Percentiles rank a stretch among this genome's conserved stretches.
These are phyloP conservation scores for Kokia cookei DNA, from an alignment of 441 rosid species.

Conservation along the genomic window DNA sequence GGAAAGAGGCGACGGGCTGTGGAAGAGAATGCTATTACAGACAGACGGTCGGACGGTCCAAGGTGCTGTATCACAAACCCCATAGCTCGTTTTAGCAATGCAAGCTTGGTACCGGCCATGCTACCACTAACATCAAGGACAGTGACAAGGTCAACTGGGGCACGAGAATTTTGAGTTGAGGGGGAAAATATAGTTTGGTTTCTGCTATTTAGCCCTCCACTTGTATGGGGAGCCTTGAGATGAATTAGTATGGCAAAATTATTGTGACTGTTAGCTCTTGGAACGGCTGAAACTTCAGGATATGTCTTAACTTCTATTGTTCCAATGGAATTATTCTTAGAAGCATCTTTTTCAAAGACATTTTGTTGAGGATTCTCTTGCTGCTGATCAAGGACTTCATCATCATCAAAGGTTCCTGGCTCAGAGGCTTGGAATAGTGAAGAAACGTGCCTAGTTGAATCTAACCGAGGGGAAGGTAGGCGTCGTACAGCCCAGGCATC, in stretches of 20 bases:
- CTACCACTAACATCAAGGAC: conserved; percentile 83
- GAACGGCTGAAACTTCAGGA: conserved; percentile 51
- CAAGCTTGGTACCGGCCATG: conserved; percentile 75
- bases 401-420: conserved; percentile 53
- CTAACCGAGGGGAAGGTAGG: conserved; percentile 36
- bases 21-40: conserved; percentile 64
- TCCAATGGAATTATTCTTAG: conserved; percentile 18
- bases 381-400: conserved; percentile 40
- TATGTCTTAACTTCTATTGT: conserved; percentile 41
- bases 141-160: conserved; percentile 65
- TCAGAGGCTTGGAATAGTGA: conserved; percentile 32
- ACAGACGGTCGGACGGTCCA: conserved; percentile 61
- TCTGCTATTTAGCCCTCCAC: conserved; percentile 12
- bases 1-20: conserved; percentile 62
- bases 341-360: background rate
- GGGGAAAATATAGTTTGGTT: conserved; percentile 11
- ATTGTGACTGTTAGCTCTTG: conserved; percentile 33
- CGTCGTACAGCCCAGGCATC: conserved; percentile 31
- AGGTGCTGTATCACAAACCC: conserved; percentile 78
- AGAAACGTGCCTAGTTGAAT: conserved; percentile 28
- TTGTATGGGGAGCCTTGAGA: conserved; percentile 51
- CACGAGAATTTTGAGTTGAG: conserved; percentile 36
- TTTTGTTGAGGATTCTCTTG: conserved; percentile 16
- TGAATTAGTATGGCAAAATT: conserved; percentile 51
- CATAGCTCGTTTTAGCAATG: conserved; percentile 72